Percentiles rank a stretch among this genome's conserved stretches.
These are phyloP conservation scores for Cymodocea nodosa DNA, from an alignment of 116 monocot species.

Conservation along the genomic window DNA sequence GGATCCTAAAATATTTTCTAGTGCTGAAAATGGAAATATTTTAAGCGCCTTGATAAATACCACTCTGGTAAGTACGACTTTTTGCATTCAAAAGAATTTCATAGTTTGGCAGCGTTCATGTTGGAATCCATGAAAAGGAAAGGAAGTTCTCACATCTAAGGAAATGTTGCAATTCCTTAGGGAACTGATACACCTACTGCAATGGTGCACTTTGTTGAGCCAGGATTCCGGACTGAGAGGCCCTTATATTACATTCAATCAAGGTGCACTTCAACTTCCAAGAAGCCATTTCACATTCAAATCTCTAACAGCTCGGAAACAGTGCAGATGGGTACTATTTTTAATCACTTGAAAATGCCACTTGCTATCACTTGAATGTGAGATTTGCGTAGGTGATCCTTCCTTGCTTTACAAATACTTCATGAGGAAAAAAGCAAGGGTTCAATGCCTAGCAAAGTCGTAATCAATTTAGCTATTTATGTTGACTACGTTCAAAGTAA, in stretches of 20 bases:
- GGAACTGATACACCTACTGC: conserved; percentile 21
- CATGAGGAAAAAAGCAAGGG: too few relatives aligned
- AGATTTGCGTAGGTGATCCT: too few relatives aligned
- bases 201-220: conserved; percentile 25
- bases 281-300: not conserved
- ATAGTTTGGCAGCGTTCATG: not conserved
- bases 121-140: not conserved
- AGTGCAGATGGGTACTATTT: too few relatives aligned
- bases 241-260: conserved; percentile 36
- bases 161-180: conserved; percentile 10
- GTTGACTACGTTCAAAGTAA: not conserved
- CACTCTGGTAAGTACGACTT: conserved; percentile 19
- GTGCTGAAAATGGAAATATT: conserved; percentile 15
- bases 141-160: not conserved
- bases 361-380: not conserved
- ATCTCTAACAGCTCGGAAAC: not conserved
- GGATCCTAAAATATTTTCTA: conserved; percentile 6
- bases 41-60: conserved; percentile 18
- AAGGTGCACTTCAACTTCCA: not conserved
- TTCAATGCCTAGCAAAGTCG: too few relatives aligned
- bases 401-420: too few relatives aligned
- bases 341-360: too few relatives aligned
- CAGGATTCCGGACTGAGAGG: conserved; percentile 19
- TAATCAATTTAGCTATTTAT: too few relatives aligned
- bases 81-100: not conserved